Conservation (phyloP, 176 grass and related monocot species). For the Melocanna baccifera region DNA sequence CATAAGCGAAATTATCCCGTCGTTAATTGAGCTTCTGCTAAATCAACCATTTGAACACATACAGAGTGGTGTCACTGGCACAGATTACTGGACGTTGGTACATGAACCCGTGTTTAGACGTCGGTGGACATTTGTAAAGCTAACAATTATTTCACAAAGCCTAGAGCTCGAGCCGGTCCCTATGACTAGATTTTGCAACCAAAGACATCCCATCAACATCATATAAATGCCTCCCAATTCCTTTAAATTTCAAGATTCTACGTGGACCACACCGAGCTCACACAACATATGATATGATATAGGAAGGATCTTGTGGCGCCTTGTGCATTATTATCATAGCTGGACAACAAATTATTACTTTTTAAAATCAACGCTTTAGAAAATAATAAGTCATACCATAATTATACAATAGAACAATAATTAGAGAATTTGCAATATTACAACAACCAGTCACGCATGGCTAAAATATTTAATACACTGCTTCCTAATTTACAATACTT, state of each 20-base stretch:
- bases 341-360: no score
- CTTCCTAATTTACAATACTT: no score
- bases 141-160: background rate
- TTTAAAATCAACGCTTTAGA: no score
- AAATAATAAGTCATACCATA: no score
- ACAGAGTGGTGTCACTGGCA: background rate
- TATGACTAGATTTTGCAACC: background rate
- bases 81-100: background rate
- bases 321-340: no score
- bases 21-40: background rate
- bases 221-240: background rate
- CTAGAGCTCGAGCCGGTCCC: background rate
- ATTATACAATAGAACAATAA: no score
- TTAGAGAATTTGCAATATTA: no score
- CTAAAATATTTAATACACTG: no score
- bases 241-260: conserved; percentile 14
- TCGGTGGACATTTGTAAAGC: background rate
- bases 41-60: background rate
- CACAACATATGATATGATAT: background rate
- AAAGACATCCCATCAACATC: background rate
- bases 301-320: background rate
- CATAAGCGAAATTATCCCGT: background rate
- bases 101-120: background rate
- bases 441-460: no score
- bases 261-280: background rate